Evolutionary conservation across 495 filamentous ascomycete genomes (phyloP).

Genomic region (Xylaria longipes): DNA sequence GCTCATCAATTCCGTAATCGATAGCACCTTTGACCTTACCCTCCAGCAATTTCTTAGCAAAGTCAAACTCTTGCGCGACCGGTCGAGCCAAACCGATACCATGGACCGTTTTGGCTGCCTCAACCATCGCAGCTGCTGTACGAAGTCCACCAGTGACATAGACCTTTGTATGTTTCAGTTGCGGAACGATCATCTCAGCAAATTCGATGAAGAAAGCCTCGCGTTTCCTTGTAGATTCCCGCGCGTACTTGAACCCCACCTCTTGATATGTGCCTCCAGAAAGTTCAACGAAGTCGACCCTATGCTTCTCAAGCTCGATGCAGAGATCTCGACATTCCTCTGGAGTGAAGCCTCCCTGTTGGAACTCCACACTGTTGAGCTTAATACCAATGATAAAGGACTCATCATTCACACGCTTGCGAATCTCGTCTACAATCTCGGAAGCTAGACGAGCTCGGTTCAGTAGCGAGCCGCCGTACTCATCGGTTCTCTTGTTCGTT

Average conservation of each 20-base stretch:
- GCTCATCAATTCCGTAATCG: constrained; percentile 46
- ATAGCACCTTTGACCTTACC: constrained; percentile 58
- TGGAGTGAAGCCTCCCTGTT: constrained; percentile 60
- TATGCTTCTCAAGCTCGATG: constrained; percentile 56
- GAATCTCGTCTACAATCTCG: constrained; percentile 59
- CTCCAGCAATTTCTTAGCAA: constrained; percentile 55
- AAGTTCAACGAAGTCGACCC: constrained; percentile 72
- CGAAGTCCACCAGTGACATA: constrained; percentile 69
- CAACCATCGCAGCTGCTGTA: constrained; percentile 65
- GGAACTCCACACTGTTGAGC: constrained; percentile 72
- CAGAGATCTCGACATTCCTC: constrained; percentile 63
- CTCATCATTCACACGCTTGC: constrained; percentile 45
- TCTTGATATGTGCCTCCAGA: constrained; percentile 67
- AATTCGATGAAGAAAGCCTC: constrained; percentile 73
- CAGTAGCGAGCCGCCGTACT: constrained; percentile 64
- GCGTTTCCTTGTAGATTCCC: constrained; percentile 60
- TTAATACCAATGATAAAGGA: constrained; percentile 68
- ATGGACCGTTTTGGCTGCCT: constrained; percentile 60
- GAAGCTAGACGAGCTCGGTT: constrained; percentile 64
- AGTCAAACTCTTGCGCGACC: constrained; percentile 55
- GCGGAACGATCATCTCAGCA: constrained; percentile 63
- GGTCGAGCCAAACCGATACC: constrained; percentile 63
- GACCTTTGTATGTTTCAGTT: constrained; percentile 60
- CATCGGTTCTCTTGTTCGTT: constrained; percentile 66
- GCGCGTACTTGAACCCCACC: constrained; percentile 57